Evolutionary conservation across 1,284 basidiomycete genomes (phyloP).

Genomic region (Cryptococcus wingfieldii): DNA sequence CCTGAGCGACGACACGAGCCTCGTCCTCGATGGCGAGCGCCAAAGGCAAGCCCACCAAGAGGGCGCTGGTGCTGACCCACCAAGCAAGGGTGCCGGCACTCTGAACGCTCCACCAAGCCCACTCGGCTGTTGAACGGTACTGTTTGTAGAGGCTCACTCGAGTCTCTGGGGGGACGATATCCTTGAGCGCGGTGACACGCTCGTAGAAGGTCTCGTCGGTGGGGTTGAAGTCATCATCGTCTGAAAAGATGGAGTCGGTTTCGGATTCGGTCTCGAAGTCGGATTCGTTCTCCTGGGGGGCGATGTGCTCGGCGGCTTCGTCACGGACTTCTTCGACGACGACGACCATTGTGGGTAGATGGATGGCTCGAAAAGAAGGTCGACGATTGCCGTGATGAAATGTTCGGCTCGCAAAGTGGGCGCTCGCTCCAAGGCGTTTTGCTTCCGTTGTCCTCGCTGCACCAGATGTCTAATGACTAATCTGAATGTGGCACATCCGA

Average conservation of each 20-base stretch:
- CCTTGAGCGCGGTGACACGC: conserved; percentile 82
- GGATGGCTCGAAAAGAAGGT: neutral
- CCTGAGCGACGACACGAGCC: conserved; percentile 87
- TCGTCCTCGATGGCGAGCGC: conserved; percentile 94
- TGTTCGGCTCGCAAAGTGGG: neutral
- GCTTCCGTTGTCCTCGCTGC: neutral
- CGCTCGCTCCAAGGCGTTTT: neutral
- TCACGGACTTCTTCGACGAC: conserved; percentile 48
- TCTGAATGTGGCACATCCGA: no score
- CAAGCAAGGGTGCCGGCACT: conserved; percentile 83
- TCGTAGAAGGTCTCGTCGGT: conserved; percentile 74
- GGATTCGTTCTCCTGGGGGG: conserved; percentile 30
- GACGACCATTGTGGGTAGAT: conserved; percentile 34
- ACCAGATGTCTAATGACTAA: no score
- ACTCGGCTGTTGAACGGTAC: conserved; percentile 59
- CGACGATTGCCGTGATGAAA: neutral
- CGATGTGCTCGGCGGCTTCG: conserved; percentile 22
- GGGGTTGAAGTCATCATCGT: conserved; percentile 35
- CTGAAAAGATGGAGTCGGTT: conserved; percentile 21
- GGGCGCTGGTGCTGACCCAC: conserved; percentile 88
- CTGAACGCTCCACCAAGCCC: conserved; percentile 56
- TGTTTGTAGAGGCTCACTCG: conserved; percentile 67
- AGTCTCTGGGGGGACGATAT: conserved; percentile 89
- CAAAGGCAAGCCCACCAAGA: conserved; percentile 88
- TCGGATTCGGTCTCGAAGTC: conserved; percentile 41